Evolutionary conservation across 805 yeast species (phyloP).

Genomic region (Blastobotrys robertii): DNA sequence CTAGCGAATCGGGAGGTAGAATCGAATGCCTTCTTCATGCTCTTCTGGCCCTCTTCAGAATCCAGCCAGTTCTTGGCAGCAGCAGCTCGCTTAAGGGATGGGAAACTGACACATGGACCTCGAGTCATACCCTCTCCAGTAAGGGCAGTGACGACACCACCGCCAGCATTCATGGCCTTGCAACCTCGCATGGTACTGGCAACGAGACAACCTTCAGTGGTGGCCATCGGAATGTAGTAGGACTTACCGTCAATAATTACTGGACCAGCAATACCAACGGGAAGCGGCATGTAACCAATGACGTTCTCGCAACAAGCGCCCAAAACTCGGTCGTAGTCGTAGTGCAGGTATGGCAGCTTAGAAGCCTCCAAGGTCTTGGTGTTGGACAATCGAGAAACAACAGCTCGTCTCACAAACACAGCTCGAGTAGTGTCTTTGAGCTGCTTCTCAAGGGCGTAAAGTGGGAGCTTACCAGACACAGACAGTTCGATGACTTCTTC

Average conservation of each 20-base stretch:
- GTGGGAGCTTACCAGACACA: constrained; percentile 68
- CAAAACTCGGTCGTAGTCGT: constrained; percentile 90
- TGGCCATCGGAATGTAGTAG: constrained; percentile 95
- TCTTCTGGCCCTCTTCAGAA: constrained; percentile 82
- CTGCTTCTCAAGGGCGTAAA: constrained; percentile 91
- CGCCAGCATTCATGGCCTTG: constrained; percentile 94
- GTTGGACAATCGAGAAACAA: constrained; percentile 74
- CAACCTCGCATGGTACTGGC: constrained; percentile 99
- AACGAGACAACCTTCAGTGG: constrained; percentile 97
- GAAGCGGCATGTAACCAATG: constrained; percentile 91
- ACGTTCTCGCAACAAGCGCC: constrained; percentile 99
- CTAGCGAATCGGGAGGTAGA: constrained; percentile 97
- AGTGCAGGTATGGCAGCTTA: constrained; percentile 67
- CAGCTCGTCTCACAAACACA: constrained; percentile 82
- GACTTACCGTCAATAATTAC: constrained; percentile 80
- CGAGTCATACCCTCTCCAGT: constrained; percentile 98
- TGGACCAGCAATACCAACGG: constrained; percentile 98
- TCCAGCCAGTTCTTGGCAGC: constrained; percentile 93
- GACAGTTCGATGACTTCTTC: constrained; percentile 68
- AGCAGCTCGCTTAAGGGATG: constrained; percentile 77
- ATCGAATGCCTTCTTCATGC: constrained; percentile 80
- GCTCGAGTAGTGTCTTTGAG: constrained; percentile 85
- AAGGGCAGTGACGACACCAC: constrained; percentile 86
- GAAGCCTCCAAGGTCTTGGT: constrained; percentile 68
- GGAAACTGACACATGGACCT: constrained; percentile 95